Evolutionary conservation across 768 basidiomycete genomes (phyloP).

Genomic region (Tephrocybe sp.): DNA sequence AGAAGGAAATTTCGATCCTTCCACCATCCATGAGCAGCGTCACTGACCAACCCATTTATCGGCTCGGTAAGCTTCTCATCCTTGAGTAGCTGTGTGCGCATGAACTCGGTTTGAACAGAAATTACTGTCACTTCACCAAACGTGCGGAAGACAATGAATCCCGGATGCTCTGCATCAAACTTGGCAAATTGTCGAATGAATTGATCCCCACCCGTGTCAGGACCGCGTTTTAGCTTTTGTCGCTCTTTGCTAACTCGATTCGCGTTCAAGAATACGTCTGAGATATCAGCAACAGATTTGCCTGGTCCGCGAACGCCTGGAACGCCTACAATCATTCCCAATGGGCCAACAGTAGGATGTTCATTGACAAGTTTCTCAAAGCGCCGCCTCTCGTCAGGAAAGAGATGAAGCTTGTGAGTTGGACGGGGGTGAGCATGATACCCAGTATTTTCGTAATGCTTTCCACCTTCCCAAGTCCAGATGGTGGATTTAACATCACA

Average conservation of each 20-base stretch:
- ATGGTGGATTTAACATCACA: too few relatives aligned
- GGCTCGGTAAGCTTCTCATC: slow-evolving; percentile 10
- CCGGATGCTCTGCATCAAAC: slow-evolving; percentile 15
- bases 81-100: slow-evolving; percentile 27
- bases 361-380: background rate
- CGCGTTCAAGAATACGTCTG: slow-evolving; percentile 10
- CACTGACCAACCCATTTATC: slow-evolving; percentile 33
- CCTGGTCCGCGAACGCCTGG: slow-evolving; percentile 16
- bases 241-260: slow-evolving; percentile 11
- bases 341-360: slow-evolving; percentile 11
- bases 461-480: background rate
- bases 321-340: slow-evolving; percentile 14
- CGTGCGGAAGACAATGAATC: slow-evolving; percentile 17
- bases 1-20: slow-evolving; percentile 16
- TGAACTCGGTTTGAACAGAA: slow-evolving; percentile 26
- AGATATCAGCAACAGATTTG: slow-evolving; percentile 18
- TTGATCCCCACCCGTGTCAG: slow-evolving; percentile 5
- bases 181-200: slow-evolving; percentile 16
- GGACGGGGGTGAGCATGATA: slow-evolving; percentile 4
- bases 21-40: slow-evolving; percentile 36
- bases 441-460: background rate
- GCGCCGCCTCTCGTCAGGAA: background rate
- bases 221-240: background rate
- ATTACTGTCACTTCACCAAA: slow-evolving; percentile 24
- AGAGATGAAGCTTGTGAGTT: slow-evolving; percentile 3